Base-by-base conservation (phyloP, 2,329 filamentous ascomycete genomes). In the Microdochium nivale region DNA sequence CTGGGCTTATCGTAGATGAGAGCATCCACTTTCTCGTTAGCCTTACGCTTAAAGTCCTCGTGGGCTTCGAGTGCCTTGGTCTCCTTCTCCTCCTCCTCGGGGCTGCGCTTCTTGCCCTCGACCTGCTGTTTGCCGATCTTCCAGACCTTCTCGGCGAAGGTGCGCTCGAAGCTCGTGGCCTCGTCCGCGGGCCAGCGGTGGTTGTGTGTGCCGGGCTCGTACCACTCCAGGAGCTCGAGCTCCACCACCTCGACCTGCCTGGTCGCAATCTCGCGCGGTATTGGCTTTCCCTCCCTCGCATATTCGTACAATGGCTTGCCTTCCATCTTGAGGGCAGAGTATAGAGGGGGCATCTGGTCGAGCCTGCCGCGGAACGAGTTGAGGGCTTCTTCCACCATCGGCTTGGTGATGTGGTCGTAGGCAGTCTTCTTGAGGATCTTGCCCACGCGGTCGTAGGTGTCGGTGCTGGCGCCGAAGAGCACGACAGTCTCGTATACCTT, bases 261-360 rank as follows among this genome's bases (percentile, higher is more conserved):
- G 51, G 87, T 82, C 65, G 90, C 78, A 53, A 99, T 94, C 66
- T 95, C 87, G 52, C 86, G 77, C 0, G 94, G 94, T 16, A 96
- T 85, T 33, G 88, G 82, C 63, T 87, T 90, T 16, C 94, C 94
- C 66, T 91, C 89, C 48, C 94, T 80, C 21, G 94, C 94, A 68
- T 97, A 97, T 70, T 99, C 91, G 66, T 99, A 99, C 48, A 96
- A 77, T 32, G 89, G 87, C 74, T 96, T 96, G 2, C 94, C 94
- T 59, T 96, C 82, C 68, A 96, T 89, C 67, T 92, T 91, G 55
- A 97, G 76, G 10, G 94, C 94, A 27, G 90, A 96, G 69, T 91
- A 99, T 21, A 99, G 81, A 5, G 92, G 92, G 35, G 94, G 94
- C 59, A 88, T 84, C 73, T 99, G 94, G 73, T 88, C 84, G 61